Evolutionary conservation across 805 yeast genomes (phyloP).

Genomic region (Monosporozyma aerobia): DNA sequence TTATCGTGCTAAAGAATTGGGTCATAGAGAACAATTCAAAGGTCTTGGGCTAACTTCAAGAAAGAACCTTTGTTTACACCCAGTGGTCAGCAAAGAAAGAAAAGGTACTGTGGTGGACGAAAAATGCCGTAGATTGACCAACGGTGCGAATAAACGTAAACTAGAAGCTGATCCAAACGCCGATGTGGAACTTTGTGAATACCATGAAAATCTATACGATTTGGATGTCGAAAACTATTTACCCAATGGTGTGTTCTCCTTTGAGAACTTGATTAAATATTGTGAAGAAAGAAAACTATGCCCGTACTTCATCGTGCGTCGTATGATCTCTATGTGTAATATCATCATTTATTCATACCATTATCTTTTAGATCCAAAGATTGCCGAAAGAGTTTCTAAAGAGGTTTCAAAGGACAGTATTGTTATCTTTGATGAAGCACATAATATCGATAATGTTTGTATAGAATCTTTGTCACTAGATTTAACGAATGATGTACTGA

Average conservation of each 20-base stretch:
- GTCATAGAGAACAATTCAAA: constrained; percentile 80
- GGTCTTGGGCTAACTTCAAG: constrained; percentile 92
- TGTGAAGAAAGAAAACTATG: constrained; percentile 77
- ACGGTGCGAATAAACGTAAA: constrained; percentile 71
- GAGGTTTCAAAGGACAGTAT: constrained; percentile 90
- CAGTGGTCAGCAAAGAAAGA: constrained; percentile 75
- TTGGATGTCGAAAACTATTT: constrained; percentile 80
- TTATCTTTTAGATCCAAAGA: constrained; percentile 91
- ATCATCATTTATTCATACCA: constrained; percentile 94
- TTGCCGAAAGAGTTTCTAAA: constrained; percentile 87
- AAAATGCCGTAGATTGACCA: constrained; percentile 88
- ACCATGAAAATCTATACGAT: constrained; percentile 82
- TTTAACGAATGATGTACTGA: constrained; percentile 79
- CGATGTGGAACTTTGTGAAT: constrained; percentile 62
- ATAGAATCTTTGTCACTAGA: constrained; percentile 90
- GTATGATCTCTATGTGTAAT: constrained; percentile 94
- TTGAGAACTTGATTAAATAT: constrained; percentile 69
- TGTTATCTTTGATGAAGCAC: constrained; percentile 96
- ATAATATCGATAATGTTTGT: constrained; percentile 96
- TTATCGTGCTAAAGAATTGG: constrained; percentile 72
- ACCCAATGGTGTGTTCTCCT: constrained; percentile 91
- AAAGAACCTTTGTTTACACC: constrained; percentile 89
- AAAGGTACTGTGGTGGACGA: constrained; percentile 94
- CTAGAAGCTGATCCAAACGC: constrained; percentile 51
- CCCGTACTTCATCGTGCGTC: constrained; percentile 94